Conservation (phyloP, 129 eudicot species). For the Lactuca saligna region DNA sequence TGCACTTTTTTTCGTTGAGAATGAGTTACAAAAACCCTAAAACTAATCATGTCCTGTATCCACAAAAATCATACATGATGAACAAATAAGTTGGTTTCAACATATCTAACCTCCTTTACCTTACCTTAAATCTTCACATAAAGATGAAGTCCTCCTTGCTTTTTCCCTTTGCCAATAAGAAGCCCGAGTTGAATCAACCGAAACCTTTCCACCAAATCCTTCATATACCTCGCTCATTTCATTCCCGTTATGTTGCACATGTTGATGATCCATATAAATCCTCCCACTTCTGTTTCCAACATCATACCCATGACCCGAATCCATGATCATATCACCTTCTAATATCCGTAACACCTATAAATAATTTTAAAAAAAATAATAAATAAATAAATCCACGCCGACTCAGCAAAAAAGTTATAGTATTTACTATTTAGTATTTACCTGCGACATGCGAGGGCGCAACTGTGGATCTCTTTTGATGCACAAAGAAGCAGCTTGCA, state of each 20-base stretch:
- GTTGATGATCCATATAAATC: conserved; percentile 46
- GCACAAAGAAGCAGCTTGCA: conserved; percentile 94
- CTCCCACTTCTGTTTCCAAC: conserved; percentile 77
- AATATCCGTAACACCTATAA: conserved; percentile 84
- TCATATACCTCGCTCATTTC: conserved; percentile 39
- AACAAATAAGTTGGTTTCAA: conserved; percentile 15
- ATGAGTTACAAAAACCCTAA: conserved; percentile 14
- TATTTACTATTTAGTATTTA: conserved; percentile 7
- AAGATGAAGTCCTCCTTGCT: conserved; percentile 41
- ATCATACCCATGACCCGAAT: conserved; percentile 46
- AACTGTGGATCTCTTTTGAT: conserved; percentile 86
- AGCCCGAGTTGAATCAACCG: conserved; percentile 39
- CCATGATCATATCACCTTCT: conserved; percentile 87
- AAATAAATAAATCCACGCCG: conserved; percentile 1
- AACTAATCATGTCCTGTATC: conserved; percentile 41
- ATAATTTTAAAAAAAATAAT: no score
- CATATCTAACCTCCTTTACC: background rate
- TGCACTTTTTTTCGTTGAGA: conserved; percentile 7
- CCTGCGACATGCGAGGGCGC: conserved; percentile 99
- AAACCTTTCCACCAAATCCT: conserved; percentile 40
- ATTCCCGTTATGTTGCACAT: conserved; percentile 21
- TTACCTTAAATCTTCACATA: conserved; percentile 35
- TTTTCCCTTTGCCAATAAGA: conserved; percentile 50
- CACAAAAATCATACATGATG: conserved; percentile 33
- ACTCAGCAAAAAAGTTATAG: background rate